Evolutionary conservation across 768 basidiomycete genomes (phyloP).

Genomic region (Boletales sp.): DNA sequence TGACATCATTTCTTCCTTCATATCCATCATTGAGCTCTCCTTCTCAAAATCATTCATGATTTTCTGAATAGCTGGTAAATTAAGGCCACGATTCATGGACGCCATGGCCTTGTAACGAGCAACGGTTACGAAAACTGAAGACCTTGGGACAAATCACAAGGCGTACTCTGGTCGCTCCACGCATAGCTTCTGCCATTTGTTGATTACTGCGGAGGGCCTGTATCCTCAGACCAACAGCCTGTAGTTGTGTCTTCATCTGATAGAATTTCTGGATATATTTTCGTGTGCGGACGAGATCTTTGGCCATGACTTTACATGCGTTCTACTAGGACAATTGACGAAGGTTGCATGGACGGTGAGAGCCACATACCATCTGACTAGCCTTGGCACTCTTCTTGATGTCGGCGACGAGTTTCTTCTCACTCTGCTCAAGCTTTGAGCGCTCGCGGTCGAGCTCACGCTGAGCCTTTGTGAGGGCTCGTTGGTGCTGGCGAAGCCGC

Average conservation of each 20-base stretch:
- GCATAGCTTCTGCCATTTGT: constrained; percentile 99
- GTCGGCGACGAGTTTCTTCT: constrained; percentile 94
- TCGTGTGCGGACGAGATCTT: constrained; percentile 94
- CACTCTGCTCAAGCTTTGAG: constrained; percentile 88
- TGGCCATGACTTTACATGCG: constrained; percentile 99
- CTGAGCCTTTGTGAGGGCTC: constrained; percentile 93
- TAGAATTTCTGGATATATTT: constrained; percentile 98
- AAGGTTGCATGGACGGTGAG: constrained; percentile 2
- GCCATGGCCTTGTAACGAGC: constrained; percentile 78
- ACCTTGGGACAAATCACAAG: neutral
- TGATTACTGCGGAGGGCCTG: constrained; percentile 96
- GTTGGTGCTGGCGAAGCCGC: constrained; percentile 93
- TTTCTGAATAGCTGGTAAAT: constrained; percentile 89
- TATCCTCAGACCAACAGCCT: constrained; percentile 92
- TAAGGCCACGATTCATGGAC: constrained; percentile 94
- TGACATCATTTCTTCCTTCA: constrained; percentile 99
- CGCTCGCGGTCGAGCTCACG: constrained; percentile 97
- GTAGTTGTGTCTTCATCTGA: constrained; percentile 97
- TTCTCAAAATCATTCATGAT: constrained; percentile 99
- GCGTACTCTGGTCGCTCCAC: constrained; percentile 90
- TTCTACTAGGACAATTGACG: constrained; percentile 52
- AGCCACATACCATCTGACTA: constrained; percentile 77
- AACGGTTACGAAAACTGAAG: constrained; percentile 2
- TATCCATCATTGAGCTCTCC: constrained; percentile 98
- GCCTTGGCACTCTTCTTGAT: constrained; percentile 96